Base-by-base conservation (phyloP, 192 early-diverging fungal species). In the Paraglomus brasilianum region DNA sequence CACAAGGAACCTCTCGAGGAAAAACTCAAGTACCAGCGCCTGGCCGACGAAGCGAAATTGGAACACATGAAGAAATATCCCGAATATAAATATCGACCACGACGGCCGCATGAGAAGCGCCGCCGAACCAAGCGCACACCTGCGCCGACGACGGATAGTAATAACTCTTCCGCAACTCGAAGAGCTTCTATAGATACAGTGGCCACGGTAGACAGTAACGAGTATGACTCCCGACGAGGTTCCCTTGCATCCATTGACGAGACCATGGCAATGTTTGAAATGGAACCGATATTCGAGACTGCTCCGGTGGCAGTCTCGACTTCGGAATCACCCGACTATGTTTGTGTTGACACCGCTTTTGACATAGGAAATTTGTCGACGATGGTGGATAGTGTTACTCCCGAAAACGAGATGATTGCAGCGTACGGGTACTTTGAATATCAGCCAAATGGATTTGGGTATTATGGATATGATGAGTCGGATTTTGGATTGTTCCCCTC, bases 11-110 rank as follows among this genome's bases (percentile, higher is more conserved):
- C 73, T 4, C 30, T 40, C 8, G 70, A 80, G 51, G 67, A 69
- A 9, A 56, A 51, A 22, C 15, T 67, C 24, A 22, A 61, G 8
- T 80, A 74, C 30, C 60, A 66, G 45, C 38, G 21, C 1, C 43
- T 74, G 7, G 75, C 75, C 4, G 68, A 73, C 30, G 62, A 30
- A 13, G 71, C 59, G 14, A 73, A 77, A 42, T 1, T 61, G 47
- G 62, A 76, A 15, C 75, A 77, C 38, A 60, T 49, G 24, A 5
- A 73, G 38, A 67, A 58, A 24, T 71, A 75, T 46, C 78, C 78
- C 1, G 57, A 71, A 17, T 80, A 73, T 24, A 69, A 69, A 69
- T 69, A 69, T 58, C 53, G 67, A 47, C 67, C 67, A 30, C 14
- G 67, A 47, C 24, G 67, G 45, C 67, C 67, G 56, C 67, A 69